A percentile compares a stretch with the other conserved stretches of the same genome.
Conservation (phyloP, 768 basidiomycete species). For the Rubroboletus pulcherrimus region DNA sequence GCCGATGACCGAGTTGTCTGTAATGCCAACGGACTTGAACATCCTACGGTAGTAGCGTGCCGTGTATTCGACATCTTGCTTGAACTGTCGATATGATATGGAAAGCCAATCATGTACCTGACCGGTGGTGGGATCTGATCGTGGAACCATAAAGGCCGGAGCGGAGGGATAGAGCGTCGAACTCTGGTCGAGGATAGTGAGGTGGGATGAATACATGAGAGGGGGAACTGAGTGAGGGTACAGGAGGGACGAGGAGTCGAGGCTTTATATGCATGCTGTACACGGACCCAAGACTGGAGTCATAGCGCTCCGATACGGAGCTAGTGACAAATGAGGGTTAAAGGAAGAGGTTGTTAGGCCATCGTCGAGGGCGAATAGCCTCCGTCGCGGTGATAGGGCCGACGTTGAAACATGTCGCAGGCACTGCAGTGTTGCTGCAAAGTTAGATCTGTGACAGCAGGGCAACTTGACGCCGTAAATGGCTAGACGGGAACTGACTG, state of each 20-base stretch:
- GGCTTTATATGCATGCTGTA: constrained; percentile 33
- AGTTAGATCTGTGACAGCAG: constrained; percentile 29
- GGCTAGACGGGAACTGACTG: constrained; percentile 12
- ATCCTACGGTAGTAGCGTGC: constrained; percentile 60
- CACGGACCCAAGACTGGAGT: constrained; percentile 13
- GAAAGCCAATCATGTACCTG: constrained; percentile 51
- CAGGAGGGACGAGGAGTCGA: constrained; percentile 3
- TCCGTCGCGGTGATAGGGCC: constrained; percentile 31
- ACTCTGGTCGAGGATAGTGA: constrained; percentile 58
- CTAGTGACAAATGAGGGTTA: constrained; percentile 25
- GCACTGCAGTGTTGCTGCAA: constrained; percentile 29
- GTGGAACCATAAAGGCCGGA: constrained; percentile 61
- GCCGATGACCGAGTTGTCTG: constrained; percentile 59
- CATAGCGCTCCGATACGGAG: constrained; percentile 29
- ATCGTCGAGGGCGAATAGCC: constrained; percentile 30
- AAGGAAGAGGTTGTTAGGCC: constrained; percentile 28
- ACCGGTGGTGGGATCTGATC: constrained; percentile 39
- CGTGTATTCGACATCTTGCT: constrained; percentile 57
- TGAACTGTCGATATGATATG: constrained; percentile 64
- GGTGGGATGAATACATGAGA: constrained; percentile 45
- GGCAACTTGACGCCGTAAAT: constrained; percentile 23
- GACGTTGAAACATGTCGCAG: constrained; percentile 34
- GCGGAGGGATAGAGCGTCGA: constrained; percentile 46
- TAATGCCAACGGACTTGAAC: constrained; percentile 46
- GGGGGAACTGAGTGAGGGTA: constrained; percentile 2